Percentiles rank a stretch among this genome's conserved stretches.
Conservation (phyloP, 2,329 filamentous ascomycete genomes). For the Clonostachys chloroleuca region DNA sequence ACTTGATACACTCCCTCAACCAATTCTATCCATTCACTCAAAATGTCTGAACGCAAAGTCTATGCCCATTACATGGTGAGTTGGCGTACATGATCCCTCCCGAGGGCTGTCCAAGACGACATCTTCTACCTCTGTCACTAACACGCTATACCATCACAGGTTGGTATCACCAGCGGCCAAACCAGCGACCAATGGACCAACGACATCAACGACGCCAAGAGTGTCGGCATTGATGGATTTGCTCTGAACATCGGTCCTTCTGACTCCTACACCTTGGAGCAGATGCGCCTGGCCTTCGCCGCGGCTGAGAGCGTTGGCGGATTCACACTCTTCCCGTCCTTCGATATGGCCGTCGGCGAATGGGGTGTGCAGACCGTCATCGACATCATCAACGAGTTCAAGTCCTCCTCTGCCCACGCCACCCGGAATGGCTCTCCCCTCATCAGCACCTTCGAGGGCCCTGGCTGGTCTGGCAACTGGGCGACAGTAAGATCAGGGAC, state of each 20-base stretch:
- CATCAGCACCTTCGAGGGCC: constrained; percentile 48
- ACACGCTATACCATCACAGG: constrained; percentile 3
- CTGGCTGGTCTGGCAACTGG: constrained; percentile 34
- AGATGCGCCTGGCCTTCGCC: constrained; percentile 20
- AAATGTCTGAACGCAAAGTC: constrained; percentile 9
- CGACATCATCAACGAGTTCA: constrained; percentile 15
- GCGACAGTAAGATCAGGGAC: constrained; percentile 26
- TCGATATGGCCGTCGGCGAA: constrained; percentile 26
- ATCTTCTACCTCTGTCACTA: neutral
- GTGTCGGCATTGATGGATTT: constrained; percentile 32
- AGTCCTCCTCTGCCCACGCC: constrained; percentile 16
- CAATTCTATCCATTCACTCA: neutral
- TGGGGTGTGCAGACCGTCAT: constrained; percentile 18
- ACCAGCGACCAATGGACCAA: constrained; percentile 18
- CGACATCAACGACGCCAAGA: constrained; percentile 24
- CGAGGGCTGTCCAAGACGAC: neutral
- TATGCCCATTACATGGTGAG: constrained; percentile 22
- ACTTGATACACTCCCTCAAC: too few species aligned
- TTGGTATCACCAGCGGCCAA: constrained; percentile 23
- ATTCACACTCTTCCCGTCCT: constrained; percentile 33
- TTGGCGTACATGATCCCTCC: neutral
- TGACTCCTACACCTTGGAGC: constrained; percentile 21
- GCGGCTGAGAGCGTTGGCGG: constrained; percentile 10
- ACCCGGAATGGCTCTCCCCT: constrained; percentile 25
- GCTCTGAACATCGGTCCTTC: constrained; percentile 30